These are phyloP conservation scores for Raphidocelis subcapitata DNA, from an alignment of 139 green algal species.

Conservation along the genomic window DNA sequence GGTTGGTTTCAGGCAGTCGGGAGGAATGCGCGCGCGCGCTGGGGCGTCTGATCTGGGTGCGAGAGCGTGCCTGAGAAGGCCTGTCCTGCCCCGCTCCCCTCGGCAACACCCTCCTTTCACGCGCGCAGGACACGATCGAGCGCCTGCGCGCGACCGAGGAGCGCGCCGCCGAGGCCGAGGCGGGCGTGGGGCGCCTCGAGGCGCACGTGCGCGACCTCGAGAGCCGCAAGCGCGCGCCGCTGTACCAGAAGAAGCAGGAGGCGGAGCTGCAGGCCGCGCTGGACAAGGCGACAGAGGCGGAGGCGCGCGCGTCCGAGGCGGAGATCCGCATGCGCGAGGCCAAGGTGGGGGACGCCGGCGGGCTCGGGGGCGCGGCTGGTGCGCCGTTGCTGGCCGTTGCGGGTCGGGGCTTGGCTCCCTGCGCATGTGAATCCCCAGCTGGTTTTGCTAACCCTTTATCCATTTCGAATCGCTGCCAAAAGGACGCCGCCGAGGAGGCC, in stretches of 20 bases:
- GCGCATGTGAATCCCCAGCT: too few species aligned
- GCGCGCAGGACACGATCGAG: conserved; percentile 8
- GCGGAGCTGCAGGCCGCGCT: conserved; percentile 77
- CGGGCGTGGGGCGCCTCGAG: conserved; percentile 63
- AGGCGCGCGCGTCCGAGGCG: conserved; percentile 59
- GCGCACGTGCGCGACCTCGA: conserved; percentile 81
- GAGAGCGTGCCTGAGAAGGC: too few species aligned
- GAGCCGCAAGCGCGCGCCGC: conserved; percentile 77
- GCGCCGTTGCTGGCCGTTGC: neutral
- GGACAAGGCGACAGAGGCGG: conserved; percentile 72
- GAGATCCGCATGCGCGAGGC: conserved; percentile 61
- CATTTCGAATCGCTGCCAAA: too few species aligned
- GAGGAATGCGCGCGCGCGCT: too few species aligned
- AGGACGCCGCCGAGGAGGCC: conserved; percentile 30
- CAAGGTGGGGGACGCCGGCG: conserved; percentile 30
- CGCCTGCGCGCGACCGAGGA: conserved; percentile 31
- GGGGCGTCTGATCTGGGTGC: too few species aligned
- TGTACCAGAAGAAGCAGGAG: conserved; percentile 89
- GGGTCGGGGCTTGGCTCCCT: too few species aligned
- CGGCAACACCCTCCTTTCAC: too few species aligned
- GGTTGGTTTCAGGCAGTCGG: too few species aligned
- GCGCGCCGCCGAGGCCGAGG: conserved; percentile 53
- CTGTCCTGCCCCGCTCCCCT: too few species aligned
- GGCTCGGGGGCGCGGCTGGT: neutral
- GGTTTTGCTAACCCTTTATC: too few species aligned